Evolutionary conservation across 352 stramenopile genomes (phyloP), one percentile per base, ranked within the genome.

Genomic region (Thalassiosira mediterranea): DNA sequence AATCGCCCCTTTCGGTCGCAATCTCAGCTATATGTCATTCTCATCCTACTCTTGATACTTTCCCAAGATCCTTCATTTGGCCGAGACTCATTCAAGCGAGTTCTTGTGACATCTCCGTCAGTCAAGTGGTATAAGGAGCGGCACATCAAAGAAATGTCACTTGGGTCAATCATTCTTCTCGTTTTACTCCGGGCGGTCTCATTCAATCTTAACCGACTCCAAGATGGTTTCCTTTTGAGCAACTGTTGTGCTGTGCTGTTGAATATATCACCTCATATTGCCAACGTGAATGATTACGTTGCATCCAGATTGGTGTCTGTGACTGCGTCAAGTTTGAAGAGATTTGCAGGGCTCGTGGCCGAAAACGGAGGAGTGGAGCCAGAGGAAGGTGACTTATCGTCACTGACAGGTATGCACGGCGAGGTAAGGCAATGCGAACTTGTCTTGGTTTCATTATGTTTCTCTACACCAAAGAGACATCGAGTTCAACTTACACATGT

Each of bases 51-150:
- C 0, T 48, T 93, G 10, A 72, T 93, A 4, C 91, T 93, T 79
- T 90, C 79, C 26, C 87, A 93, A 70, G 87, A 93, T 83, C 47
- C 64, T 51, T 91, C 83, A 8, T 93, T 93, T 77, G 87, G 84
- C 1, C 58, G 65, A 17, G 81, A 90, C 65, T 83, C 83, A 13
- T 93, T 93, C 61, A 57, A 69, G 62, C 75, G 84, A 25, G 68
- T 87, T n/a, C 60, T 44, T 11, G 61, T 90, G 25, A 49, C 68
- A 21, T 56, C 66, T 51, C 31, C 49, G 31, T 25, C 21, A 17
- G 73, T 93, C 5, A 37, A 56, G 31, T 93, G 84, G 84, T 90
- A 91, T 56, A 90, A 89, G 63, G 87, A 93, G 74, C 47, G 81
- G 11, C 47, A 77, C 25, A 59, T 92, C n/a, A 86, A 86, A 38